phyloP scores from a whole-genome alignment of 169 alveolate genomes.

The Gregarina niphandrodes region DNA sequence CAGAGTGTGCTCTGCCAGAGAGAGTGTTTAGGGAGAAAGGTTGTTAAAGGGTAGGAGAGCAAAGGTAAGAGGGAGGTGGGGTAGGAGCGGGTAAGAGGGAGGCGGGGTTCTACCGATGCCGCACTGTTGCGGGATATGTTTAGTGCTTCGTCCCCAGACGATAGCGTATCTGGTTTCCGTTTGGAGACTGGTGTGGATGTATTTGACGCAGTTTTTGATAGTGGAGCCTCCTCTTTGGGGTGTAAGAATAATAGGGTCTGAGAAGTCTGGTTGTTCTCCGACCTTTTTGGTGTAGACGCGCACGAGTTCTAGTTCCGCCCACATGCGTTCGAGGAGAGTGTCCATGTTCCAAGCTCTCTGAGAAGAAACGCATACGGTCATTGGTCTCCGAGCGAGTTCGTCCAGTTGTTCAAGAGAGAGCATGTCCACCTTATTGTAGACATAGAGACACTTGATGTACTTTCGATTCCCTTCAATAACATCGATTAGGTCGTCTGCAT shows the following conservation, averaged over 20 bases:
- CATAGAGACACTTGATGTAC: conserved; percentile 63
- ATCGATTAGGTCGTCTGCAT: conserved; percentile 85
- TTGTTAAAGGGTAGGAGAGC: neutral
- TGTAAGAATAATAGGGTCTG: conserved; percentile 72
- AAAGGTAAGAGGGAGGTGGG: neutral
- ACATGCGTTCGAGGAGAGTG: conserved; percentile 74
- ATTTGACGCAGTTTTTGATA: conserved; percentile 1
- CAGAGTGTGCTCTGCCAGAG: conserved; percentile 26
- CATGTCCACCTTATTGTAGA: conserved; percentile 53
- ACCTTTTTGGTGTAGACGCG: conserved; percentile 95
- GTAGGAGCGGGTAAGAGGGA: neutral
- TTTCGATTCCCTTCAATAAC: conserved; percentile 83
- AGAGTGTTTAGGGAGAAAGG: neutral
- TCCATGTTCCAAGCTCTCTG: conserved; percentile 76
- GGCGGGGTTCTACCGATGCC: conserved; percentile 53
- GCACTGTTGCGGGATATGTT: conserved; percentile 77
- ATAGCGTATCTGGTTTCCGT: conserved; percentile 70
- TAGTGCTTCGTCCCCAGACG: conserved; percentile 92
- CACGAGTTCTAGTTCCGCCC: conserved; percentile 82
- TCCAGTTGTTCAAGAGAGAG: conserved; percentile 7
- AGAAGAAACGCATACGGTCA: conserved; percentile 21
- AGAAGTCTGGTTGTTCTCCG: conserved; percentile 81
- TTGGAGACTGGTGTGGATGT: conserved; percentile 44
- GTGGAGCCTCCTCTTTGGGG: conserved; percentile 41
- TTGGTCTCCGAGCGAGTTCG: conserved; percentile 9